Evolutionary conservation across 495 filamentous ascomycete species (phyloP), one percentile per base, ranked within the genome.

Genomic region (Aspergillus indologenus): DNA sequence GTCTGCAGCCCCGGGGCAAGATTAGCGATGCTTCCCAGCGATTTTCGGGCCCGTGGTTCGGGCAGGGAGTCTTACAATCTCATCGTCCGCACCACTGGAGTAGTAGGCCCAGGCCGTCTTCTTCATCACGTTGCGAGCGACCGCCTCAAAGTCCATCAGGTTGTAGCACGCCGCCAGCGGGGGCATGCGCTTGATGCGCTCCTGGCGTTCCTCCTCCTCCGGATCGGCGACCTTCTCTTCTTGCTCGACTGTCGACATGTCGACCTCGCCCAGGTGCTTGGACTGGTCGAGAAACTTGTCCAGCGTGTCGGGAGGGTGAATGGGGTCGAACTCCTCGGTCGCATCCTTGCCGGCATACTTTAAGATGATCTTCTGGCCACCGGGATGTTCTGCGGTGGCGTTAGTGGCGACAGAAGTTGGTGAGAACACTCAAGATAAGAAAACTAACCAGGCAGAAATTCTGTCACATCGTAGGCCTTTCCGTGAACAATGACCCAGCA

Each of bases 71-170:
- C 87, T 61, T 72, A 94, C 91, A 75, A 98, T 96, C 75, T 98
- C 94, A 68, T 98, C 94, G 70, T 98, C 94, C 0, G 94, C 92
- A 53, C 90, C 93, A 66, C 89, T 93, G 9, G 90, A 96, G 71
- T 98, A 98, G 73, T 98, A 98, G 14, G 87, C 93, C 93, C 93
- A 98, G 1, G 92, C 91, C 0, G 86, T 88, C 73, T 89, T 93
- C 81, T 95, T 96, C 93, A 96, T 96, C 34, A 93, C 85, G 18
- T 81, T 76, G 63, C 85, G 84, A 1, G 93, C 93, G 20, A 97
- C 92, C 5, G 89, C 84, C 79, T 98, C 93, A 68, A 98, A 97
- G 73, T 98, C 93, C 78, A 92, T 82, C 61, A 98, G 74, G 65
- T 98, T 98, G 74, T 92, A 97, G 79, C 92, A 96, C 68, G 95